These are phyloP conservation scores for Ascochyta pisi DNA, from an alignment of 2,329 filamentous ascomycete species.

Conservation along the genomic window DNA sequence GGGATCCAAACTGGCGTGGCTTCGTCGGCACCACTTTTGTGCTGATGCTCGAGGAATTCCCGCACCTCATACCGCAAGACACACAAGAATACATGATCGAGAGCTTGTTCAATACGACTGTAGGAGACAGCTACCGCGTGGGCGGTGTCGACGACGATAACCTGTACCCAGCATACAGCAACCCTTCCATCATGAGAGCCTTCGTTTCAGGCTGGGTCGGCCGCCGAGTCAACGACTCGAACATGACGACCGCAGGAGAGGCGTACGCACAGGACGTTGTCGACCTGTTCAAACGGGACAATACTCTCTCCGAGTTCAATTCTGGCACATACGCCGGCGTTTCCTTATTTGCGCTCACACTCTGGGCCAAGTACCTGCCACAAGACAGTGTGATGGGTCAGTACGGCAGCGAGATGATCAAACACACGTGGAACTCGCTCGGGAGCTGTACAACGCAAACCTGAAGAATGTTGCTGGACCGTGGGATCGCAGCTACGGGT, in stretches of 20 bases:
- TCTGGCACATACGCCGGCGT: slow-evolving; percentile 69
- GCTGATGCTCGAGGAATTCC: slow-evolving; percentile 65
- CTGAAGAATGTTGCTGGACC: slow-evolving; percentile 69
- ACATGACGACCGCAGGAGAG: slow-evolving; percentile 67
- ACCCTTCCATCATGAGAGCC: slow-evolving; percentile 68
- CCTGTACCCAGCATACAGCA: slow-evolving; percentile 67
- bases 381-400: slow-evolving; percentile 61
- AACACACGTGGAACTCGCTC: slow-evolving; percentile 61
- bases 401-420: slow-evolving; percentile 60
- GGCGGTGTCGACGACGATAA: slow-evolving; percentile 67
- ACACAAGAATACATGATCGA: slow-evolving; percentile 57
- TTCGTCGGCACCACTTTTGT: slow-evolving; percentile 68
- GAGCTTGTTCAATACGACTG: slow-evolving; percentile 61
- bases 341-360: slow-evolving; percentile 63
- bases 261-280: slow-evolving; percentile 63
- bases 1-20: slow-evolving; percentile 71
- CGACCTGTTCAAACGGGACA: slow-evolving; percentile 61
- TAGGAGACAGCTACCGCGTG: slow-evolving; percentile 68
- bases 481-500: slow-evolving; percentile 70
- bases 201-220: slow-evolving; percentile 67
- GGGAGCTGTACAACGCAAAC: slow-evolving; percentile 64
- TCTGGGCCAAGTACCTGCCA: slow-evolving; percentile 67
- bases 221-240: slow-evolving; percentile 59
- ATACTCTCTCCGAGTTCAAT: slow-evolving; percentile 69
- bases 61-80: slow-evolving; percentile 53